These are phyloP conservation scores for Stagonosporopsis vannaccii DNA, from an alignment of 2,329 filamentous ascomycete species.

Conservation along the genomic window DNA sequence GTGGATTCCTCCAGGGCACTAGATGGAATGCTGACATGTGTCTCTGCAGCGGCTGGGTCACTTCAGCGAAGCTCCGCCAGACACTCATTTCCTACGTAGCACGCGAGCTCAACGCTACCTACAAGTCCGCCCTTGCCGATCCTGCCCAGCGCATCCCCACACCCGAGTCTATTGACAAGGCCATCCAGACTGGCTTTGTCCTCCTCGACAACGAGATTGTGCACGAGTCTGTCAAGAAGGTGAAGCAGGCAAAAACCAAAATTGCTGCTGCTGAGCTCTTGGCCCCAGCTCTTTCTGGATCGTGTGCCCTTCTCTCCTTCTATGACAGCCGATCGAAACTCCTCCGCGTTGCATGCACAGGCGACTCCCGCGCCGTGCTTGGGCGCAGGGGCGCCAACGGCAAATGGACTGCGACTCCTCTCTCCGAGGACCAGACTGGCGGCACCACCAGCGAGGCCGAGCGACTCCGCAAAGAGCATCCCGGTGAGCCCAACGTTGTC, in stretches of 20 bases:
- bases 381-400: constrained; percentile 79
- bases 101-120: constrained; percentile 89
- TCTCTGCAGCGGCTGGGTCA: constrained; percentile 84
- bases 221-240: constrained; percentile 88
- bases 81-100: constrained; percentile 92
- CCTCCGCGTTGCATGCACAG: constrained; percentile 92
- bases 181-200: constrained; percentile 91
- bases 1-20: not conserved
- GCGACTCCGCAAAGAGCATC: constrained; percentile 84
- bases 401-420: constrained; percentile 89
- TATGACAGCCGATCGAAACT: constrained; percentile 90
- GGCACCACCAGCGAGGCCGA: constrained; percentile 83
- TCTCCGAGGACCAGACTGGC: constrained; percentile 94
- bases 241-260: constrained; percentile 87
- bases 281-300: constrained; percentile 93
- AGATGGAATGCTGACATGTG: not conserved
- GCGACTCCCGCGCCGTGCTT: constrained; percentile 93
- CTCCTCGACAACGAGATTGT: constrained; percentile 94
- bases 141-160: constrained; percentile 69
- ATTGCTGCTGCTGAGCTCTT: constrained; percentile 89
- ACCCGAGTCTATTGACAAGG: constrained; percentile 81
- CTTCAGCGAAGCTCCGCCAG: constrained; percentile 93
- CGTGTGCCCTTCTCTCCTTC: constrained; percentile 93
- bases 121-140: constrained; percentile 73
- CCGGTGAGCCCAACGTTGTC: constrained; percentile 86